Evolutionary conservation across 768 basidiomycete genomes (phyloP).

Genomic region (Mycena sanguinolenta): DNA sequence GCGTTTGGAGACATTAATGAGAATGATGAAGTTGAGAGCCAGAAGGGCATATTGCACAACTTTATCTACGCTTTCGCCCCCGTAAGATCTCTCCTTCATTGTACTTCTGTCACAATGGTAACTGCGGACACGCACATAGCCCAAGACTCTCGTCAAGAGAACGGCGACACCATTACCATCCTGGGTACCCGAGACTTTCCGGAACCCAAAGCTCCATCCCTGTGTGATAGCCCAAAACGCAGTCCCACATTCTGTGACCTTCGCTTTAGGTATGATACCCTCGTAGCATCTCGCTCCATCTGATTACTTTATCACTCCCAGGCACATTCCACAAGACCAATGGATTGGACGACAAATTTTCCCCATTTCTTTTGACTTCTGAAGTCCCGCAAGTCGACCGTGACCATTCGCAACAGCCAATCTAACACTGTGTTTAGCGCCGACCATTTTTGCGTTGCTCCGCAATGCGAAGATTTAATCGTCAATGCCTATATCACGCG

Average conservation of each 20-base stretch:
- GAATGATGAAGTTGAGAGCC: background rate
- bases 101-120: too few species aligned
- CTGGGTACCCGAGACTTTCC: too few species aligned
- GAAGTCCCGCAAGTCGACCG: background rate
- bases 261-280: conserved; percentile 12
- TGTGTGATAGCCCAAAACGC: conserved; percentile 3
- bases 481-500: conserved; percentile 5
- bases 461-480: conserved; percentile 8
- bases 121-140: too few species aligned
- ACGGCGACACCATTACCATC: too few species aligned
- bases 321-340: conserved; percentile 6
- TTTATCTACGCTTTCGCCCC: too few species aligned
- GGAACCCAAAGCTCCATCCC: too few species aligned
- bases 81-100: too few species aligned
- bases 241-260: background rate
- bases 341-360: background rate
- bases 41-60: too few species aligned
- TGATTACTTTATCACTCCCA: too few species aligned
- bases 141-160: conserved; percentile 3
- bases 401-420: background rate
- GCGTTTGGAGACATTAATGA: conserved; percentile 4
- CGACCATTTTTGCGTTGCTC: conserved; percentile 11
- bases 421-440: background rate
- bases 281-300: too few species aligned
- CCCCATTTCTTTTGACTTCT: background rate